Evolutionary conservation across 2,329 filamentous ascomycete genomes (phyloP).

Genomic region (Sclerotinia borealis): DNA sequence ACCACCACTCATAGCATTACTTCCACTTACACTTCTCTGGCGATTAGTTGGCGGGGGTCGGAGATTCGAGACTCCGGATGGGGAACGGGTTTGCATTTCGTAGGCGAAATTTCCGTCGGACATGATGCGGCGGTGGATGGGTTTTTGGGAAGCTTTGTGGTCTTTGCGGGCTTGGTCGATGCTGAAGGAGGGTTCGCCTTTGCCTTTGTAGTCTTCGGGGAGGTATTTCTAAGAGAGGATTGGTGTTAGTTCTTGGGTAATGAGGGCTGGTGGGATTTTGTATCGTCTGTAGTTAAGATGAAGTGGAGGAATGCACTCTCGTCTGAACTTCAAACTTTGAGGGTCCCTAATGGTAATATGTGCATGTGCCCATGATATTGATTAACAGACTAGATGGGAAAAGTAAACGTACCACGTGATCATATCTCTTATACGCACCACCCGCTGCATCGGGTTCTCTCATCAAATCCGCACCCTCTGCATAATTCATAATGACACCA

Average conservation of each 20-base stretch:
- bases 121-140: constrained; percentile 34
- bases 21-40: constrained; percentile 41
- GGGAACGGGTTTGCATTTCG: constrained; percentile 43
- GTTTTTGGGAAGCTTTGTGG: constrained; percentile 30
- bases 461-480: constrained; percentile 85
- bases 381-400: not conserved
- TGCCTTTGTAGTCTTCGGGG: constrained; percentile 73
- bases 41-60: constrained; percentile 24
- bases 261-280: not conserved
- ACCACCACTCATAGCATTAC: constrained; percentile 6
- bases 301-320: not conserved
- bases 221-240: constrained; percentile 51
- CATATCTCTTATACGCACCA: constrained; percentile 73
- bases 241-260: constrained; percentile 8
- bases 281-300: not conserved
- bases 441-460: constrained; percentile 60
- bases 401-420: constrained; percentile 60
- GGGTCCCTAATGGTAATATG: not conserved
- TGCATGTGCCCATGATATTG: no score
- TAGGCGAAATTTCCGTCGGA: constrained; percentile 35
- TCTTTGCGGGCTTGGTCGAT: constrained; percentile 63
- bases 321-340: not conserved
- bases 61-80: constrained; percentile 11
- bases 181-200: constrained; percentile 70
- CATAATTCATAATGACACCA: constrained; percentile 68